Evolutionary conservation across 306 rosid species (phyloP).

Genomic region (Mucuna pruriens): DNA sequence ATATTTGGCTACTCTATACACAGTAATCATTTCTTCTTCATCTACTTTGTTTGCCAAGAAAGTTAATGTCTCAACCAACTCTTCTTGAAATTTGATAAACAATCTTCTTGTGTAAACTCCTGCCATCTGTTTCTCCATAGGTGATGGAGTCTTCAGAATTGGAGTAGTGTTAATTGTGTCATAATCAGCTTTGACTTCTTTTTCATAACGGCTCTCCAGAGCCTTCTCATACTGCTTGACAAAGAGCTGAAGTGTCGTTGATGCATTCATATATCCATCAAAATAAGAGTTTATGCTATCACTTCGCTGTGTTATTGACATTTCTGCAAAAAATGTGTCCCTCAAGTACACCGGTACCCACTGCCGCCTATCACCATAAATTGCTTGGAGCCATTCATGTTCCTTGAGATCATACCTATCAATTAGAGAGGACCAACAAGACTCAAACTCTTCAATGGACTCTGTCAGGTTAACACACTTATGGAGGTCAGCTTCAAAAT

Average conservation of each 20-base stretch:
- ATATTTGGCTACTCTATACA: constrained; percentile 43
- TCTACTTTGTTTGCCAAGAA: constrained; percentile 46
- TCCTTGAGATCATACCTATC: constrained; percentile 38
- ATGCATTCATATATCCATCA: constrained; percentile 49
- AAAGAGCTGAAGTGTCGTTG: constrained; percentile 46
- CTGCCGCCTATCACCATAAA: constrained; percentile 43
- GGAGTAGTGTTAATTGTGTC: constrained; percentile 45
- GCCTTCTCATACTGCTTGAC: constrained; percentile 47
- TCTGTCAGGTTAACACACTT: constrained; percentile 44
- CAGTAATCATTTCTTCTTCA: constrained; percentile 32
- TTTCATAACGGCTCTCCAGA: constrained; percentile 45
- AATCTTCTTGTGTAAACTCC: constrained; percentile 45
- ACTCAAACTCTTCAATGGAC: constrained; percentile 45
- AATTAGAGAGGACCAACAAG: constrained; percentile 43
- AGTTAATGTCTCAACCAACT: constrained; percentile 48
- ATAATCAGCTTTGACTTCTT: constrained; percentile 48
- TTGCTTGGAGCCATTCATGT: constrained; percentile 41
- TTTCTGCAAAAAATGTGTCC: constrained; percentile 46
- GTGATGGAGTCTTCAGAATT: constrained; percentile 46
- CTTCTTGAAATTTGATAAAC: constrained; percentile 45
- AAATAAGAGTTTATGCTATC: constrained; percentile 50
- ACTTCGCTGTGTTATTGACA: constrained; percentile 48
- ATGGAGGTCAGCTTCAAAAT: constrained; percentile 46
- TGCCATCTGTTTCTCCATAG: constrained; percentile 50
- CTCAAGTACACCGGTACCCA: constrained; percentile 50